Base-by-base conservation (phyloP, 2,329 filamentous ascomycete genomes). In the Xylariales sp. region DNA sequence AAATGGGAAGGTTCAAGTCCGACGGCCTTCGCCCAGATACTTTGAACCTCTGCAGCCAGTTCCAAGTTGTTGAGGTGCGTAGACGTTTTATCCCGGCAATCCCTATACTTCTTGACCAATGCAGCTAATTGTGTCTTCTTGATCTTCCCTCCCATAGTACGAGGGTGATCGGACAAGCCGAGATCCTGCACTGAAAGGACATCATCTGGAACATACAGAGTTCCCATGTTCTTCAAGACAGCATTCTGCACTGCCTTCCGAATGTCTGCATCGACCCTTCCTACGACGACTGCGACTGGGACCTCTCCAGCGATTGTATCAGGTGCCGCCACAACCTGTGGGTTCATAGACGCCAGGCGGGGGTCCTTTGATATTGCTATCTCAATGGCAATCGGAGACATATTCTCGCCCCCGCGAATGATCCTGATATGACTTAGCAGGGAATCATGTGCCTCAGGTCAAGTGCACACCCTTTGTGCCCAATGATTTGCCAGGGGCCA, bases 351-450 rank as follows among this genome's bases (percentile, higher is more conserved):
- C 3, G 31, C 38, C 7, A 41, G 36, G 8, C 14, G 20, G 1
- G 24, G 35, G 12, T 40, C 29, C 4, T 44, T 28, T 11, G 31
- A 20, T 4, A 44, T 28, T 12, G 25, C 22, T 9, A 19, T 21
- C 19, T 44, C 42, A 16, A 44, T 44, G 12, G 42, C 42, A 3
- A 33, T 19, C 4, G 42, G 42, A 10, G 35, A 38, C 28, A 44
- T 44, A 19, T 44, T 44, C 14, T 44, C 42, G 19, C 42, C 37
- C 4, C 42, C 42, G n/a, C 42, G 37, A n/a, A 44, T 44, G 27
- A 44, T 44, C 22, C 31, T 44, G 37, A 4, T 5, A 2, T 10
- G 6, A 20, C 9, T 40, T 4, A 34, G 31, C 22, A 7, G 21
- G 4, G n/a, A n/a, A n/a, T n/a, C n/a, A n/a, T n/a, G n/a, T n/a